Percentiles rank a stretch among this genome's conserved stretches.
phyloP scores from a whole-genome alignment of 441 rosid species.

The Jatropha multifida region DNA sequence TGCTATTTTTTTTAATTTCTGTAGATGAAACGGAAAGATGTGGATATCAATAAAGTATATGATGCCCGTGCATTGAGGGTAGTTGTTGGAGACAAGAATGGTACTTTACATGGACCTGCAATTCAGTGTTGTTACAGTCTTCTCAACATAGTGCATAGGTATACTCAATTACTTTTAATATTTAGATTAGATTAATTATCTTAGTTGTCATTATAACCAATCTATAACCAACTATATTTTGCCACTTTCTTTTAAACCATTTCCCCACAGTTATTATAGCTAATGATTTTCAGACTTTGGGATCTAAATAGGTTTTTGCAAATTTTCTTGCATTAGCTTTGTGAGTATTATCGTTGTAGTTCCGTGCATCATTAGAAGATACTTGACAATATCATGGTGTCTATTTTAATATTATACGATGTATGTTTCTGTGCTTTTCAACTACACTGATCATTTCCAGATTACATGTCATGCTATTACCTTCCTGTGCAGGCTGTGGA shows the following conservation, averaged over 20 bases:
- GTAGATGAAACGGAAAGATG: slow-evolving; percentile 78
- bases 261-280: background rate
- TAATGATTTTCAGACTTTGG: background rate
- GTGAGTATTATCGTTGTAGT: background rate
- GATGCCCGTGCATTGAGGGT: slow-evolving; percentile 82
- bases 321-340: background rate
- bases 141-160: slow-evolving; percentile 69
- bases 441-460: background rate
- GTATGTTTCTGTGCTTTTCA: background rate
- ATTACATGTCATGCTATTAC: background rate
- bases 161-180: background rate
- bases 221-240: background rate
- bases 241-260: background rate
- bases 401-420: background rate
- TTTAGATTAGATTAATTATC: background rate
- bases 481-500: slow-evolving; percentile 62
- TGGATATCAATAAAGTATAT: slow-evolving; percentile 55
- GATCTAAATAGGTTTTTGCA: background rate
- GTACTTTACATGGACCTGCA: slow-evolving; percentile 72
- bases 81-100: slow-evolving; percentile 71
- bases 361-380: background rate
- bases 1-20: slow-evolving; percentile 8
- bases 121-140: slow-evolving; percentile 72
- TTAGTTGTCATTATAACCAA: background rate
- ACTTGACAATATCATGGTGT: background rate